These are phyloP conservation scores for Parascedosporium putredinis DNA, from an alignment of 2,329 filamentous ascomycete genomes.

Conservation along the genomic window DNA sequence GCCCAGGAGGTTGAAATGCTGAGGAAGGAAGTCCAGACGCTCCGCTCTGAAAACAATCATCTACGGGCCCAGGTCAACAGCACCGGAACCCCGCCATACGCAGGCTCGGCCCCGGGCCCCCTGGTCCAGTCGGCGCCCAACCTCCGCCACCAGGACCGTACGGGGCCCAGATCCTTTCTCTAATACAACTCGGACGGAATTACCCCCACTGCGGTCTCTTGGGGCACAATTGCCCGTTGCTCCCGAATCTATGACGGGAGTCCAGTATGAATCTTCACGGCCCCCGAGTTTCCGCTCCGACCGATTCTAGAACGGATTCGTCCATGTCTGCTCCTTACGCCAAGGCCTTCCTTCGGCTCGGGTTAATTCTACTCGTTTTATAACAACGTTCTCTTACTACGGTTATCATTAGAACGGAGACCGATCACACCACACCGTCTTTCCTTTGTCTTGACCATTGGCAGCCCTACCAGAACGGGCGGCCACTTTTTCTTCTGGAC, in stretches of 20 bases:
- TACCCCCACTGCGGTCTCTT: constrained; percentile 21
- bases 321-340: too few relatives aligned
- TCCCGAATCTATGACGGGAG: constrained; percentile 55
- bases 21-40: constrained; percentile 35
- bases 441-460: not conserved
- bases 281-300: constrained; percentile 36
- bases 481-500: not conserved
- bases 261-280: constrained; percentile 46
- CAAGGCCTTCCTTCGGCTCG: not conserved
- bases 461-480: not conserved
- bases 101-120: constrained; percentile 11
- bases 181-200: constrained; percentile 33
- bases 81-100: constrained; percentile 12
- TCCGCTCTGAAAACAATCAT: constrained; percentile 38
- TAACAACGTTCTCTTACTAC: too few relatives aligned
- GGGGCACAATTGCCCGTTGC: constrained; percentile 34
- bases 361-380: too few relatives aligned
- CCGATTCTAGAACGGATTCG: constrained; percentile 20
- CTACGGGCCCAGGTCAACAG: constrained; percentile 22
- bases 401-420: too few relatives aligned
- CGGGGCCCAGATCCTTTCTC: constrained; percentile 13
- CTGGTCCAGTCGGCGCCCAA: constrained; percentile 17
- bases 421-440: too few relatives aligned
- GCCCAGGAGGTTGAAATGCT: constrained; percentile 35
- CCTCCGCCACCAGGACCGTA: constrained; percentile 20